These are phyloP conservation scores for Acacia melanoxylon DNA, from an alignment of 306 rosid species.

Conservation along the genomic window DNA sequence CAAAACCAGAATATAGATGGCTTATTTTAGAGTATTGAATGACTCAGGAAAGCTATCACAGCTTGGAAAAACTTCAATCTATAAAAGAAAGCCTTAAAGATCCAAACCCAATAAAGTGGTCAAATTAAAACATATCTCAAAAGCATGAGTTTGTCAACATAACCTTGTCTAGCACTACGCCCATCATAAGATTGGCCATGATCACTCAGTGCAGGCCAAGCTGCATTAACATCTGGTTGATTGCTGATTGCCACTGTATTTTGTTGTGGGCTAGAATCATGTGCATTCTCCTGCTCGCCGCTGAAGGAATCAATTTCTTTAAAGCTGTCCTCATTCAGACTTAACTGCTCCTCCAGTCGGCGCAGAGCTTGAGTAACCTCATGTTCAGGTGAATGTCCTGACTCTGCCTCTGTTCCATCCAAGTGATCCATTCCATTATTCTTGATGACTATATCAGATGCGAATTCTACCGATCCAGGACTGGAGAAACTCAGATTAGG, in stretches of 20 bases:
- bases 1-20: background rate
- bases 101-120: background rate
- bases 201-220: conserved; percentile 47
- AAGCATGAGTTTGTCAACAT: conserved; percentile 22
- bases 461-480: conserved; percentile 67
- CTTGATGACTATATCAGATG: conserved; percentile 48
- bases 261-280: conserved; percentile 40
- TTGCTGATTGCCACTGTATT: conserved; percentile 34
- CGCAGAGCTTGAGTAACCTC: conserved; percentile 69
- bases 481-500: conserved; percentile 63
- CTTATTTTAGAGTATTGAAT: background rate
- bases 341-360: conserved; percentile 72
- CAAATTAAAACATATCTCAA: conserved; percentile 15
- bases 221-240: conserved; percentile 49
- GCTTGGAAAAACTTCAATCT: background rate
- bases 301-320: conserved; percentile 41
- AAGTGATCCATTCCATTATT: conserved; percentile 41
- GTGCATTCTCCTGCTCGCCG: conserved; percentile 35
- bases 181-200: conserved; percentile 43
- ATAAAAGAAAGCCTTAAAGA: conserved; percentile 6
- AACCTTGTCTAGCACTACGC: conserved; percentile 54
- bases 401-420: conserved; percentile 48
- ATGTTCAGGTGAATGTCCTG: conserved; percentile 39
- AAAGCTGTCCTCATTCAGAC: conserved; percentile 59
- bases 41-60: background rate